Evolutionary conservation across 805 yeast species (phyloP), one percentile per base, ranked within the genome.

Genomic region (Saturnispora saitoi): DNA sequence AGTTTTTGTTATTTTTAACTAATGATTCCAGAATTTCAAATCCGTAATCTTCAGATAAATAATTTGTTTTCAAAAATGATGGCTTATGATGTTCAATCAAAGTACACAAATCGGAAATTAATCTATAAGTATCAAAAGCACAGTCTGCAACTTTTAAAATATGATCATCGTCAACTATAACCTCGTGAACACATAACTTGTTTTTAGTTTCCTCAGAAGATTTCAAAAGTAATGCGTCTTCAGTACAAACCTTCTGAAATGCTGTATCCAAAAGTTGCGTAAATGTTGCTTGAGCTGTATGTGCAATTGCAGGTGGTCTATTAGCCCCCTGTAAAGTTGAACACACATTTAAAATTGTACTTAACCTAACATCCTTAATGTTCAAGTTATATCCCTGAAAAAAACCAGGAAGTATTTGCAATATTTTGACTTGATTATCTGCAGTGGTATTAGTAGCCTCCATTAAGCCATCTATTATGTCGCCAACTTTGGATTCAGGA

Each of bases 231-330:
- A 36, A 48, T 17, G 61, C 57, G 49, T 70, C 75, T 39, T 75
- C 77, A 4, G 65, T 69, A 15, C 61, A 54, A 42, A 79, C 73
- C 59, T 78, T 73, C 48, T 91, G 98, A 63, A 84, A 91, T 0
- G 89, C 76, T 29, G 84, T 78, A 32, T 84, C 78, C 41, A 89
- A 74, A 39, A 93, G 67, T 62, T 93, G 98, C 53, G 89, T 95
- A 42, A 89, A 73, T 3, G 98, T 88, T 2, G 98, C 99, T 44
- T 87, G 81, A 0, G 98, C 96, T 0, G 98, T 86, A 58, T 89
- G 90, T 12, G 79, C 73, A 4, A 93, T 95, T 56, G 86, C 86
- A 0, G 84, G 78, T 4, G 81, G 75, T 56, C 85, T 83, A 52
- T 79, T 83, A 12, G 80, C 73, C 12, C 78, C 68, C 49, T 86